These are phyloP conservation scores for Mortierella hygrophila DNA, from an alignment of 192 early-diverging fungal genomes.

Conservation along the genomic window DNA sequence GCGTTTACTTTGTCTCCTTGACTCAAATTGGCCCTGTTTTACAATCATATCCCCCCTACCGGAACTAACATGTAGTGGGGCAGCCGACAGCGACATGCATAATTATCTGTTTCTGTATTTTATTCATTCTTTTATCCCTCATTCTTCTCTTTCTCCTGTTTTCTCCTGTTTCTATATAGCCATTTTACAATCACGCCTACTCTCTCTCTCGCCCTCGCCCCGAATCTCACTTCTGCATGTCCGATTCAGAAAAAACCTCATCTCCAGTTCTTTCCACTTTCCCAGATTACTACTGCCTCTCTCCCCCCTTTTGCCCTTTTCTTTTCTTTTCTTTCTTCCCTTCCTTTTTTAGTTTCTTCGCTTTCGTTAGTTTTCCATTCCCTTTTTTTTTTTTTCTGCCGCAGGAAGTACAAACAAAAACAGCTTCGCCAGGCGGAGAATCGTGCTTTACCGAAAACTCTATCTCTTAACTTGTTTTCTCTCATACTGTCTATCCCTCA, in stretches of 20 bases:
- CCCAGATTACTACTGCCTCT: neutral
- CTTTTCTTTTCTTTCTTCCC: neutral
- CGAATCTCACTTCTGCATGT: neutral
- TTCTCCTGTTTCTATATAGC: neutral
- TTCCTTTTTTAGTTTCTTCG: conserved; percentile 9
- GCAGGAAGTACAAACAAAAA: neutral
- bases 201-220: neutral
- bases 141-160: neutral
- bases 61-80: too few species aligned
- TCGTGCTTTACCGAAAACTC: conserved; percentile 5
- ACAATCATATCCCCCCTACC: neutral
- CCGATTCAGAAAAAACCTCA: neutral
- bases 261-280: neutral
- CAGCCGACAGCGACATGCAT: neutral
- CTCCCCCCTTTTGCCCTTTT: neutral
- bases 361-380: neutral
- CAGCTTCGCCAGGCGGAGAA: conserved; percentile 1
- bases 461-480: neutral
- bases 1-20: neutral
- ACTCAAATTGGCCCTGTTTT: neutral
- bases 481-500: neutral
- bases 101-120: neutral
- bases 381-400: neutral
- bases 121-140: neutral
- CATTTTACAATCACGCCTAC: neutral